Base-by-base conservation (phyloP, 768 basidiomycete species). In the Termitomyces sp. region DNA sequence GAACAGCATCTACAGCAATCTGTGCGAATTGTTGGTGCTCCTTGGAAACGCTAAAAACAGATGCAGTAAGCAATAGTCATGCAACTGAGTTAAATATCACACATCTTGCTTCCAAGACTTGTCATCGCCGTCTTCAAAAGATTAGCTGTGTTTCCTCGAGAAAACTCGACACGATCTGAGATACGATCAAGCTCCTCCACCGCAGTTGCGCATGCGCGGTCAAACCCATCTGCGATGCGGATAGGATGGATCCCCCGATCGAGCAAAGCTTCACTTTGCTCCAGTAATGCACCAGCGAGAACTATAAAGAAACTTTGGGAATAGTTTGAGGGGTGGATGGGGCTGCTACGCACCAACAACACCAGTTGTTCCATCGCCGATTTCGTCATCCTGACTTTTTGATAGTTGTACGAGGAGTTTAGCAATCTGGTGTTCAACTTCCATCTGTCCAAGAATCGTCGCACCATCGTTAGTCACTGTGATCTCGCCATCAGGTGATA, bases 381-480 rank as follows among this genome's bases (percentile, higher is more conserved):
- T 96, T 77, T 99, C 97, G 71, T 99, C 97, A 70, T 99, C 97
- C 76, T 99, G 97, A 69, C 91, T 94, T 78, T 95, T 96, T 17
- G 93, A 95, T 41, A 98, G 79, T 67, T 98, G 91, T 2, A 99
- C 97, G 34, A 99, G 82, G 44, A 99, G 82, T 74, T 97, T 99
- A 58, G 97, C 97, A 67, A 99, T 96, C 76, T 96, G 96, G 69
- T 99, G 96, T 67, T 98, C 96, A 51, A 98, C 95, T 71, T 97
- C 93, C 94, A 99, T 98, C 77, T 98, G 96, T 23, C 94, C 85
- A 55, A 99, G 78, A 64, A 99, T 99, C 23, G 97, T 99, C 6
- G 97, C 97, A 49, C 97, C 97, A 73, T 99, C 97, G 73, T 99
- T 99, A 14, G 97, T 98, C 37, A 98, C 96, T 32, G 95, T 98